These are phyloP conservation scores for Fraxinus velutina DNA, from an alignment of 305 asterid species.

Conservation along the genomic window DNA sequence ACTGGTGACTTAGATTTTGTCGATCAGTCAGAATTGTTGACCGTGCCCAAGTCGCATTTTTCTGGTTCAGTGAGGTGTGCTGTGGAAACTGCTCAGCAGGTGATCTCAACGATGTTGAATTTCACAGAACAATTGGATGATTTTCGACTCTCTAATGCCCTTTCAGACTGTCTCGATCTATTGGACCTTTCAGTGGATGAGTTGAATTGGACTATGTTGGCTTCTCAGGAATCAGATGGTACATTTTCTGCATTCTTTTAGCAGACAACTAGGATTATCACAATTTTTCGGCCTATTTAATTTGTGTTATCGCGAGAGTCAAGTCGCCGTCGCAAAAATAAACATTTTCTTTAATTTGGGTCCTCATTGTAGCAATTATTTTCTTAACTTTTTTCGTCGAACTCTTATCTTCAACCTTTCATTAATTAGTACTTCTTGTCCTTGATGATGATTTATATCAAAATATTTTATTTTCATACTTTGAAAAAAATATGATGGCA, in stretches of 20 bases:
- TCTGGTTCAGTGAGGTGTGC: constrained; percentile 37
- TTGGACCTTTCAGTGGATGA: constrained; percentile 52
- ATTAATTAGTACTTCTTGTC: too few relatives aligned
- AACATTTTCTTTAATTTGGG: too few relatives aligned
- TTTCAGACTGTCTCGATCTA: constrained; percentile 52
- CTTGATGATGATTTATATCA: too few relatives aligned
- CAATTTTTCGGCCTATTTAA: not conserved
- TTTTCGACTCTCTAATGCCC: constrained; percentile 46
- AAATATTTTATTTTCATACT: too few relatives aligned
- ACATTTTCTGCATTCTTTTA: not conserved
- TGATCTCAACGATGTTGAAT: constrained; percentile 29
- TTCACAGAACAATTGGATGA: constrained; percentile 26
- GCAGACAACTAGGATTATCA: not conserved
- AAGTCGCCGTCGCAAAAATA: not conserved
- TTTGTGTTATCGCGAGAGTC: not conserved
- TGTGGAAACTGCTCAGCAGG: constrained; percentile 29
- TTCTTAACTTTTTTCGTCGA: too few relatives aligned
- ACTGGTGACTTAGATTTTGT: constrained; percentile 16
- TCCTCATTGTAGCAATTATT: too few relatives aligned
- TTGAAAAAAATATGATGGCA: too few relatives aligned
- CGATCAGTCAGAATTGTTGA: constrained; percentile 28
- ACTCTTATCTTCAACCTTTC: too few relatives aligned
- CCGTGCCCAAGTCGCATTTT: constrained; percentile 46
- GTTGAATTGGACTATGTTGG: constrained; percentile 36
- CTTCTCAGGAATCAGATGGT: constrained; percentile 39